These are phyloP conservation scores for Chalciporus sphaerocephalus DNA, from an alignment of 768 basidiomycete genomes.

Conservation along the genomic window DNA sequence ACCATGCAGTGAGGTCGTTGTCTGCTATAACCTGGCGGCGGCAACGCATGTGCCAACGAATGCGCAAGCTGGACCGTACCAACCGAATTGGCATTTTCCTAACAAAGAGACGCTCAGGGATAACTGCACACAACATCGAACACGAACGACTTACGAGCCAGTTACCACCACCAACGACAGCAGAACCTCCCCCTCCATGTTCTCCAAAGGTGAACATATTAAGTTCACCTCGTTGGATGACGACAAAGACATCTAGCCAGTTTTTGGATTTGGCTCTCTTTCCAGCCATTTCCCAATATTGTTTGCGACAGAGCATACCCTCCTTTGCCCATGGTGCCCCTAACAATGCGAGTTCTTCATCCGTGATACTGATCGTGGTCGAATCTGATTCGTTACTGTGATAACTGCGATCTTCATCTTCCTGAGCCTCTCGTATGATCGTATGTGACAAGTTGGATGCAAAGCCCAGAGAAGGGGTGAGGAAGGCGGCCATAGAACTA, in stretches of 20 bases:
- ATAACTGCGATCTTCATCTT: conserved; percentile 73
- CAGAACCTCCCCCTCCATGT: conserved; percentile 52
- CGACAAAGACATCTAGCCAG: conserved; percentile 95
- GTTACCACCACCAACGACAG: conserved; percentile 89
- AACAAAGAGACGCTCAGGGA: conserved; percentile 4
- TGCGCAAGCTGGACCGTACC: conserved; percentile 85
- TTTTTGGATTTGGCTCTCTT: conserved; percentile 83
- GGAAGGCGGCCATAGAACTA: conserved; percentile 62
- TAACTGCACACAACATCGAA: not conserved
- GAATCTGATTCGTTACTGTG: conserved; percentile 61
- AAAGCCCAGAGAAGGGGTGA: conserved; percentile 89
- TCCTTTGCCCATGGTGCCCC: conserved; percentile 99
- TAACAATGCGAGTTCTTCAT: conserved; percentile 91
- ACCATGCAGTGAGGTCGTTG: conserved; percentile 95
- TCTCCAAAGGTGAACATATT: conserved; percentile 96
- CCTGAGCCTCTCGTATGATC: conserved; percentile 92
- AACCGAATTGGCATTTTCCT: conserved; percentile 85
- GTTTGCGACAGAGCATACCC: conserved; percentile 91
- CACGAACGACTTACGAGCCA: conserved; percentile 77
- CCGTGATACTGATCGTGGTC: conserved; percentile 81
- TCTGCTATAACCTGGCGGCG: conserved; percentile 87
- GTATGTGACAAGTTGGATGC: conserved; percentile 94
- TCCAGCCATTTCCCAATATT: conserved; percentile 84
- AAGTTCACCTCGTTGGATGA: conserved; percentile 90
- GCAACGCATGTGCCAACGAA: conserved; percentile 80